Percentiles rank a stretch among this genome's conserved stretches.
phyloP scores from a whole-genome alignment of 2,329 filamentous ascomycete species.

The Apiospora marii region DNA sequence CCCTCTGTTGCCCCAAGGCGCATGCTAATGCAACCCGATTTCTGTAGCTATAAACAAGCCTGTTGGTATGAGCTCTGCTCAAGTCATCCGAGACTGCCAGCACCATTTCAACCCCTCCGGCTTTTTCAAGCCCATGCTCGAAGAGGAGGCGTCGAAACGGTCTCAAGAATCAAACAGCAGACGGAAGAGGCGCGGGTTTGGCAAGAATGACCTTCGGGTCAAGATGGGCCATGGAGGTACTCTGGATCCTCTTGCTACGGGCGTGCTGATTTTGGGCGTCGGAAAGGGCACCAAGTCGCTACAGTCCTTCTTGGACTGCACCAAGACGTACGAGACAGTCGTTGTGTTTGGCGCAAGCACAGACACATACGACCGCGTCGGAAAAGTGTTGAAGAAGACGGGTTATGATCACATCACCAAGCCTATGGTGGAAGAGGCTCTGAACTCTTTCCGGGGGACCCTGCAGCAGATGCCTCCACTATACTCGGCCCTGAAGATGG shows the following conservation, averaged over 20 bases:
- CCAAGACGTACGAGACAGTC: constrained; percentile 90
- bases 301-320: constrained; percentile 81
- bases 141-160: constrained; percentile 64
- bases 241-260: constrained; percentile 91
- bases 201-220: constrained; percentile 71
- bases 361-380: constrained; percentile 88
- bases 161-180: constrained; percentile 65
- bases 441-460: constrained; percentile 79
- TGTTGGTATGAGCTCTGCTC: constrained; percentile 83
- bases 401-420: constrained; percentile 83
- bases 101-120: constrained; percentile 81
- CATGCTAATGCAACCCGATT: constrained; percentile 25
- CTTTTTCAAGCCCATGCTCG: constrained; percentile 81
- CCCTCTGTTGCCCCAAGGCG: neutral
- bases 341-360: constrained; percentile 92
- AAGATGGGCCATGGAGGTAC: constrained; percentile 98
- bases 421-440: constrained; percentile 77
- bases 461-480: constrained; percentile 91
- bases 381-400: constrained; percentile 80
- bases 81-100: constrained; percentile 89
- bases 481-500: constrained; percentile 90
- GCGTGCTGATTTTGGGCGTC: constrained; percentile 88
- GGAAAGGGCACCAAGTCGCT: constrained; percentile 88
- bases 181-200: constrained; percentile 63
- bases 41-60: constrained; percentile 89